phyloP scores from a whole-genome alignment of 495 filamentous ascomycete genomes.

The Extremus antarcticus region DNA sequence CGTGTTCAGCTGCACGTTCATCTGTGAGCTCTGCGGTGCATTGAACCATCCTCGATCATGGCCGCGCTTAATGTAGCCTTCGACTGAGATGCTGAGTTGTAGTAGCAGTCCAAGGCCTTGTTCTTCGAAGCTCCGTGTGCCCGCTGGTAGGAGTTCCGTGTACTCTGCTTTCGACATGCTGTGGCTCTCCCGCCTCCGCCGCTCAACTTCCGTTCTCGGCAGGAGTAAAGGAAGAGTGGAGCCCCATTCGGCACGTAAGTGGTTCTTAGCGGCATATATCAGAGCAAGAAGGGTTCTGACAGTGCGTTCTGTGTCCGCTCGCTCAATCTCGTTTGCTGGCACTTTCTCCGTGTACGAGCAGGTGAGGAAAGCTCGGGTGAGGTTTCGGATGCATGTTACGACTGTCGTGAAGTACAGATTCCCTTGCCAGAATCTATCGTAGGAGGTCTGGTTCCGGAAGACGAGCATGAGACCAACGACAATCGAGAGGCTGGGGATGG shows the following conservation, averaged over 20 bases:
- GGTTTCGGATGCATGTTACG: constrained; percentile 51
- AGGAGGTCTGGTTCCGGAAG: constrained; percentile 62
- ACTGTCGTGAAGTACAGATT: constrained; percentile 48
- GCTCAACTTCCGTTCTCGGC: constrained; percentile 5
- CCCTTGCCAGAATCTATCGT: constrained; percentile 65
- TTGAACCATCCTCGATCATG: constrained; percentile 50
- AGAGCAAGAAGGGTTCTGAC: constrained; percentile 56
- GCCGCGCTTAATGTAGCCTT: constrained; percentile 55
- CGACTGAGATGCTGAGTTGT: constrained; percentile 57
- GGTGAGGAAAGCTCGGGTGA: constrained; percentile 47
- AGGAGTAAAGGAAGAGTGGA: constrained; percentile 28
- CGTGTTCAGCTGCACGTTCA: constrained; percentile 52
- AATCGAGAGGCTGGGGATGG: constrained; percentile 67
- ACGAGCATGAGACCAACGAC: constrained; percentile 75
- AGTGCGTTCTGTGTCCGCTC: constrained; percentile 48
- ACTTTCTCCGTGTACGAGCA: constrained; percentile 31
- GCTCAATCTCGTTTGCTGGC: constrained; percentile 32
- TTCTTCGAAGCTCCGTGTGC: constrained; percentile 49
- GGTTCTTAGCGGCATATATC: constrained; percentile 65
- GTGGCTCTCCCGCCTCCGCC: constrained; percentile 8
- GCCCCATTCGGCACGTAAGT: constrained; percentile 64
- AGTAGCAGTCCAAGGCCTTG: constrained; percentile 54
- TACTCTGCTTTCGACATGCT: constrained; percentile 48
- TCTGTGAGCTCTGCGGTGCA: constrained; percentile 48
- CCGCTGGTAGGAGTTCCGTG: constrained; percentile 47